Evolutionary conservation across 768 basidiomycete species (phyloP).

Genomic region (Pleurotus giganteus): DNA sequence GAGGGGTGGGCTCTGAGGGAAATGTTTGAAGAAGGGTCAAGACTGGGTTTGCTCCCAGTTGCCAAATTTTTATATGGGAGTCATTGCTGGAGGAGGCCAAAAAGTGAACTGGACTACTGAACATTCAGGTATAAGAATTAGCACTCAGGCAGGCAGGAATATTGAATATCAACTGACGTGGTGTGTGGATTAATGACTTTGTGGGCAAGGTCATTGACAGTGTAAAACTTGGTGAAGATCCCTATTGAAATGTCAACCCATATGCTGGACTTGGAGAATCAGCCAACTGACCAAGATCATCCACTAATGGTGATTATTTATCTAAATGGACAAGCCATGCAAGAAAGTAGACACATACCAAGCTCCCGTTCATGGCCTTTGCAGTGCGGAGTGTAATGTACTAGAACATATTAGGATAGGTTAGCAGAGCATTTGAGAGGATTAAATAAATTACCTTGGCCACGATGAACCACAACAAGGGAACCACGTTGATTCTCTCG

Average conservation of each 20-base stretch:
- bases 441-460: conserved; percentile 19
- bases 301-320: neutral
- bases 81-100: no score
- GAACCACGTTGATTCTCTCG: conserved; percentile 49
- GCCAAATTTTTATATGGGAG: no score
- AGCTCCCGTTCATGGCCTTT: conserved; percentile 18
- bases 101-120: no score
- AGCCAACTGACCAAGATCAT: neutral
- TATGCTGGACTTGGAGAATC: neutral
- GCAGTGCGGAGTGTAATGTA: neutral
- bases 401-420: neutral
- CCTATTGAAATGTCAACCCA: conserved; percentile 7
- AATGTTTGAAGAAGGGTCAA: neutral
- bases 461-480: conserved; percentile 38
- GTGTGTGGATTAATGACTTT: conserved; percentile 33
- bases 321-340: neutral
- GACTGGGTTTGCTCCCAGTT: no score
- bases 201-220: conserved; percentile 51
- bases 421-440: conserved; percentile 6
- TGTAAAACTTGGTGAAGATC: conserved; percentile 42
- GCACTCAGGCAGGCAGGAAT: conserved; percentile 7
- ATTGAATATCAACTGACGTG: conserved; percentile 11
- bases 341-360: conserved; percentile 9
- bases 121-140: conserved; percentile 16
- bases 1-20: neutral